Conservation (phyloP, 1,139 yeast genomes). For the Waltiozyma sp. region DNA sequence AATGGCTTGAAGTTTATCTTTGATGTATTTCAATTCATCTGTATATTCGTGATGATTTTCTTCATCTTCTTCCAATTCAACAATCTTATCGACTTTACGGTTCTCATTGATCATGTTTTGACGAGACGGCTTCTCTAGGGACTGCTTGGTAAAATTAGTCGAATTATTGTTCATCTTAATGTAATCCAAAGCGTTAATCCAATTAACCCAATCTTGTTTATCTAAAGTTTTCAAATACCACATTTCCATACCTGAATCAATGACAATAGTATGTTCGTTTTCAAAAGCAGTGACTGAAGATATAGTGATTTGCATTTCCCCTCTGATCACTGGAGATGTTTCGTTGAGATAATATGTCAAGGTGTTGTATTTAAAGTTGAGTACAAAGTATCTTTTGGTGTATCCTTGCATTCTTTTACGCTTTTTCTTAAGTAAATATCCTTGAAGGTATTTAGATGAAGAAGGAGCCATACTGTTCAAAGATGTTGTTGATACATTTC, state of each 20-base stretch:
- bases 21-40: neutral
- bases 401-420: constrained; percentile 78
- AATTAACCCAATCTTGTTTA: constrained; percentile 55
- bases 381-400: constrained; percentile 70
- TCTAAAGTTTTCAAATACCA: constrained; percentile 77
- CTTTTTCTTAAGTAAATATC: constrained; percentile 69
- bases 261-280: constrained; percentile 54
- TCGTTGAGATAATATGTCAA: constrained; percentile 74
- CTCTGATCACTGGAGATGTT: constrained; percentile 60
- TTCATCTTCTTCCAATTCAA: neutral
- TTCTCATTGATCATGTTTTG: no score
- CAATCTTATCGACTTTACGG: neutral
- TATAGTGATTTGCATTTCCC: constrained; percentile 80
- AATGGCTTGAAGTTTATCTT: neutral
- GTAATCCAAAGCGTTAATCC: constrained; percentile 63
- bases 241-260: constrained; percentile 93
- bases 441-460: constrained; percentile 48
- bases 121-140: no score
- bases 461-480: constrained; percentile 12
- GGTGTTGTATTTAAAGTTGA: constrained; percentile 74
- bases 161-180: constrained; percentile 11
- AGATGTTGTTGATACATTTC: constrained; percentile 12
- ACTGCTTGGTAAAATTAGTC: neutral
- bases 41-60: neutral
- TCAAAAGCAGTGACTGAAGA: constrained; percentile 75